Base-by-base conservation (phyloP, 1,139 yeast genomes). In the Candida glucosophila region DNA sequence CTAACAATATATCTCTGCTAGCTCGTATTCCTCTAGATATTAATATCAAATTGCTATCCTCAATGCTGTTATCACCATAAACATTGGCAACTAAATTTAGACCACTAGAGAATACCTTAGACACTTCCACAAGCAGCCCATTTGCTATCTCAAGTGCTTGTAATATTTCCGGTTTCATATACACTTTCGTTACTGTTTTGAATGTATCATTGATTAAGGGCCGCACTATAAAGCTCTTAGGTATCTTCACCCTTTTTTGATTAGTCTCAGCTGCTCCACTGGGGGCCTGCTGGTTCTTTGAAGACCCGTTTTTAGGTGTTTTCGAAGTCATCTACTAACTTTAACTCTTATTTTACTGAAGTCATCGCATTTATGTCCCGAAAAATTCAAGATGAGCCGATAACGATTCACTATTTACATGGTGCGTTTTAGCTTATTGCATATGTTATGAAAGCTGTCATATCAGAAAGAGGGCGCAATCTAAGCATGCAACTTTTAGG, bases 1-100 rank as follows among this genome's bases (percentile, higher is more conserved):
- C 96, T 7, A 80, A 55, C 5, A 80, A 47, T 4, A 80, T 43
- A 6, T 78, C 81, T 2, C 72, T 67, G 12, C 77, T 55, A 3
- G 55, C 47, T 32, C 92, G 54, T 22, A 73, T 47, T 4, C 58
- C 39, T 1, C 52, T 35, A 2, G 85, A 67, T 2, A 83, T 37
- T 23, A 65, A 60, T 2, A 80, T 49, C 4, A 78, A 73, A 37
- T 77, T 73, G n/a, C 48, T 39, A 12, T 69, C 77, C 6, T 52
- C 43, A 7, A 57, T 49, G 4, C 57, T 67, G 1, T 39, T 41
- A 13, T 64, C 66, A 3, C 56, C 42, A 20, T 60, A 61, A 2
- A 66, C 46, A 3, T 66, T 64, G 2, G 70, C 66, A 4, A 75
- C 38, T 4, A 77, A 65, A 8, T 65, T 64, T 2, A 61, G 52